These are phyloP conservation scores for Alternaria longipes DNA, from an alignment of 2,329 filamentous ascomycete genomes.

Conservation along the genomic window DNA sequence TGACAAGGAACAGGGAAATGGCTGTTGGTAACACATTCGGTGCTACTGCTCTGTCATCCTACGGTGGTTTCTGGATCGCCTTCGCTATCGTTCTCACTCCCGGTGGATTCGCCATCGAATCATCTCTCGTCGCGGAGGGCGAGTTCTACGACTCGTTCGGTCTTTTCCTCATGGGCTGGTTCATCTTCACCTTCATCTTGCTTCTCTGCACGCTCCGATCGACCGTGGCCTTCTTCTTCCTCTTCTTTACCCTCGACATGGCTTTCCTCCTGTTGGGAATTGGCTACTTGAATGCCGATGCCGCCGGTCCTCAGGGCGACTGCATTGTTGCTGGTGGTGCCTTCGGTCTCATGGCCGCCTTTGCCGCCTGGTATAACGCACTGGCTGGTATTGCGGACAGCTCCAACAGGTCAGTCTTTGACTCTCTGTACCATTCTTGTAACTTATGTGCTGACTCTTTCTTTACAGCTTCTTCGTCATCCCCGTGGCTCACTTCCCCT, in stretches of 20 bases:
- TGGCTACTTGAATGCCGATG: constrained; percentile 59
- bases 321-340: constrained; percentile 63
- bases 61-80: constrained; percentile 70
- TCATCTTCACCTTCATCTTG: constrained; percentile 66
- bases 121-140: constrained; percentile 26
- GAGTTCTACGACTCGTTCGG: constrained; percentile 64
- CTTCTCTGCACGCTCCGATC: constrained; percentile 66
- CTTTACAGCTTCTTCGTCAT: constrained; percentile 83
- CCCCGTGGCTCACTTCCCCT: constrained; percentile 93
- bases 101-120: constrained; percentile 60
- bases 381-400: constrained; percentile 65
- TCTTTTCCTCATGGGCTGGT: constrained; percentile 68
- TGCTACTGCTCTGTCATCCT: constrained; percentile 68
- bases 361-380: constrained; percentile 65
- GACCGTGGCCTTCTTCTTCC: constrained; percentile 65
- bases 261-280: constrained; percentile 67
- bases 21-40: constrained; percentile 70
- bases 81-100: constrained; percentile 67
- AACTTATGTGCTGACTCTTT: constrained; percentile 17
- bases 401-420: constrained; percentile 57
- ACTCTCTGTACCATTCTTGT: background rate
- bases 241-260: constrained; percentile 67
- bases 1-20: constrained; percentile 56
- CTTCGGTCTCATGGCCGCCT: constrained; percentile 63
- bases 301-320: constrained; percentile 51